Base-by-base conservation (phyloP, 352 stramenopile genomes). In the Globisporangium solare region DNA sequence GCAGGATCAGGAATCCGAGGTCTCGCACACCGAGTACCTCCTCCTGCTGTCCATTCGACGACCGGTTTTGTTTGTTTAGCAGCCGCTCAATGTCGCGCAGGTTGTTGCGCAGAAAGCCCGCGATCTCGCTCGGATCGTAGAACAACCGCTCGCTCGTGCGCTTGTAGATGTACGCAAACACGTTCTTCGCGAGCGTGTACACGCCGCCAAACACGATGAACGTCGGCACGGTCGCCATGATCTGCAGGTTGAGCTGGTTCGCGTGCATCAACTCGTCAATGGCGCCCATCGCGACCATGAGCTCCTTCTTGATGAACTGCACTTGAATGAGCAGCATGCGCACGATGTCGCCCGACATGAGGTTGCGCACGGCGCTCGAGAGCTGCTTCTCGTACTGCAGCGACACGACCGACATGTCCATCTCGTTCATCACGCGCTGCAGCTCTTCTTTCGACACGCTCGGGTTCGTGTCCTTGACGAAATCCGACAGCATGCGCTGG, bases 231-330 rank as follows among this genome's bases (percentile, higher is more conserved):
- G 83, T 94, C n/a, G 83, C 83, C 55, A 94, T 67, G 54, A 94
- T 81, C 67, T 94, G 83, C 66, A 94, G 58, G 60, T 92, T 94
- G 41, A 94, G 76, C 60, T 94, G 83, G 57, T 94, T 94, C 22
- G 83, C 81, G 63, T 92, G 79, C 83, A 94, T 94, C 56, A 94
- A 70, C 60, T 92, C 81, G 49, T 94, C 83, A 60, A 94, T 92
- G 17, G 83, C 83, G 21, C 83, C 81, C 83, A 94, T 94, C 17
- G 83, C 83, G 20, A 92, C 81, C 81, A 94, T 92, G 22, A 94
- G 67, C 62, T 94, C 83, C 53, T 94, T 94, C 65, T 94, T 94
- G 73, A 94, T 94, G 54, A 94, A 94, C 64, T 94, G 83, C 37
- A 94, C 79, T 42, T 94, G 83, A 54, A 94, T 94, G 31, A 94